Percentiles rank a stretch among this genome's conserved stretches.
Evolutionary conservation across 2,329 filamentous ascomycete species (phyloP).

Genomic region (Fusarium vanettenii): DNA sequence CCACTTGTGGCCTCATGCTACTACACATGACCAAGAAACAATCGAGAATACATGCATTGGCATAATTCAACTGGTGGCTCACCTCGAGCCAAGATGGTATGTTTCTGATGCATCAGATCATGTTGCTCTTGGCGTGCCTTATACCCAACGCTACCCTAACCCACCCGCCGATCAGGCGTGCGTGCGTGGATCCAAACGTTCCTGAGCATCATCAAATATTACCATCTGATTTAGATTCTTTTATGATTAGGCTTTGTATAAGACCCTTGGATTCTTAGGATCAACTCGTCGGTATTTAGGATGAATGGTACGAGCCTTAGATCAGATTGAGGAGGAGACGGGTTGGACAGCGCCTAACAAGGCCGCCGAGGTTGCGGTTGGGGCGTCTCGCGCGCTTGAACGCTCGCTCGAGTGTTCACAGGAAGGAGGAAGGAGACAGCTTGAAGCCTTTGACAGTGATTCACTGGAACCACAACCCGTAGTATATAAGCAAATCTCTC

Average conservation of each 20-base stretch:
- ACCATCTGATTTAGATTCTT: constrained; percentile 2
- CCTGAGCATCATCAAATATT: not conserved
- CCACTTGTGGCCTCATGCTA: constrained; percentile 8
- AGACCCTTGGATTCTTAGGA: not conserved
- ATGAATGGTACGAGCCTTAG: not conserved
- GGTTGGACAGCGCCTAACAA: constrained; percentile 1
- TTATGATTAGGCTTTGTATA: not conserved
- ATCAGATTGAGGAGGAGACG: not conserved
- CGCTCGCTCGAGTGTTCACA: not conserved
- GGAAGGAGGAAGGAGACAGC: not conserved
- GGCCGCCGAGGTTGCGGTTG: not conserved
- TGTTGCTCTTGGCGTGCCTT: constrained; percentile 29
- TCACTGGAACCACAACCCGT: not conserved
- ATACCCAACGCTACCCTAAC: constrained; percentile 6
- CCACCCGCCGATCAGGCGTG: not conserved
- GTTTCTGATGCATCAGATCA: constrained; percentile 29
- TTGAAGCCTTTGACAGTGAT: not conserved
- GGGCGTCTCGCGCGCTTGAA: not conserved
- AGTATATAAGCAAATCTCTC: not conserved
- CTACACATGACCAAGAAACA: not conserved
- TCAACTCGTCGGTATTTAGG: not conserved
- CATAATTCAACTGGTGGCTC: not conserved
- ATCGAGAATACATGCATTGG: not conserved
- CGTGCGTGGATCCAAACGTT: not conserved
- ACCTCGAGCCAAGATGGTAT: not conserved